Evolutionary conservation across 306 rosid species (phyloP).

Genomic region (Medicago lupulina): DNA sequence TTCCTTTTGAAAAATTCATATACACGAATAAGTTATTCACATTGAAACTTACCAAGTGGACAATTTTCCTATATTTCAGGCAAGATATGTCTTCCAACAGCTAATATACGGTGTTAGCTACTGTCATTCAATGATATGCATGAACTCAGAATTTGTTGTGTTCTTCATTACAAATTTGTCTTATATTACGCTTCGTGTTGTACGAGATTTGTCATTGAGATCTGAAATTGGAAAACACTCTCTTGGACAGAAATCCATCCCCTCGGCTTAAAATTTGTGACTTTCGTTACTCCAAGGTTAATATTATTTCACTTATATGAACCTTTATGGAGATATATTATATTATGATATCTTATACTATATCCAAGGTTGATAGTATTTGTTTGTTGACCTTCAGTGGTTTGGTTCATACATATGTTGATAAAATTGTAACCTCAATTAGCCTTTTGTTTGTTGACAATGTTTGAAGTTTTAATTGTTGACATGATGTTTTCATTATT

Average conservation of each 20-base stretch:
- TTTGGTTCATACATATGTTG: too few species aligned
- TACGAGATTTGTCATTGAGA: constrained; percentile 98
- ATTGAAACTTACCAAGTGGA: constrained; percentile 31
- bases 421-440: too few species aligned
- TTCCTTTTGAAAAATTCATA: background rate
- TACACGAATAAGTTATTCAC: background rate
- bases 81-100: constrained; percentile 98
- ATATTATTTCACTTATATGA: constrained; percentile 27
- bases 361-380: background rate
- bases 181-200: constrained; percentile 30
- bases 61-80: constrained; percentile 56
- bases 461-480: too few species aligned
- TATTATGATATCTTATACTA: background rate
- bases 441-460: too few species aligned
- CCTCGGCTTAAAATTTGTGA: constrained; percentile 96
- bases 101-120: constrained; percentile 97
- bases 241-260: constrained; percentile 92
- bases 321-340: background rate
- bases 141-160: background rate
- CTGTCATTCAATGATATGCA: constrained; percentile 90
- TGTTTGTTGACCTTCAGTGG: background rate
- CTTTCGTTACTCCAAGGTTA: constrained; percentile 97
- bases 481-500: too few species aligned
- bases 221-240: constrained; percentile 97
- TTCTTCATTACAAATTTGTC: constrained; percentile 8